Evolutionary conservation across 1,284 basidiomycete species (phyloP).

Genomic region (Wallemia ichthyophaga): DNA sequence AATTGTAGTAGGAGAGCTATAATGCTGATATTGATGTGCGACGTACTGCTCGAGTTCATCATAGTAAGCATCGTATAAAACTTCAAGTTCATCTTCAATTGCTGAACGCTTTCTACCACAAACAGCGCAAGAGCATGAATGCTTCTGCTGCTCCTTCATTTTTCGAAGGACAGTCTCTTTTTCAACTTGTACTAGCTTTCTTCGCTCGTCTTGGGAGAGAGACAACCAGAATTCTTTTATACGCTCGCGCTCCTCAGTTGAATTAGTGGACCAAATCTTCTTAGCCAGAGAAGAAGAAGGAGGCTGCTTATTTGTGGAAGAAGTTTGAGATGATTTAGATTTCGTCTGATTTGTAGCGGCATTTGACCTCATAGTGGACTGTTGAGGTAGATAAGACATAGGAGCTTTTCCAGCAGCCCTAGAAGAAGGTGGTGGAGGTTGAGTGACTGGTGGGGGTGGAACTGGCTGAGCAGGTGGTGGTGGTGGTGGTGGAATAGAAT

Average conservation of each 20-base stretch:
- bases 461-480: slow-evolving; percentile 18
- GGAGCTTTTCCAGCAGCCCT: slow-evolving; percentile 13
- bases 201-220: slow-evolving; percentile 57
- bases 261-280: slow-evolving; percentile 67
- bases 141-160: slow-evolving; percentile 98
- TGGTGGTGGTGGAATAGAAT: slow-evolving; percentile 6
- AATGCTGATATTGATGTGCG: slow-evolving; percentile 79
- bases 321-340: slow-evolving; percentile 1
- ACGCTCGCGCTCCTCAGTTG: slow-evolving; percentile 68
- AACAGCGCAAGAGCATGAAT: slow-evolving; percentile 79
- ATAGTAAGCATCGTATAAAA: slow-evolving; percentile 98
- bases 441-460: slow-evolving; percentile 9
- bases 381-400: slow-evolving; percentile 5
- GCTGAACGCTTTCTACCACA: slow-evolving; percentile 91
- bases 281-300: slow-evolving; percentile 18
- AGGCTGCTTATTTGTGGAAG: slow-evolving; percentile 8
- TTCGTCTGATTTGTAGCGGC: slow-evolving; percentile 2
- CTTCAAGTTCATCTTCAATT: slow-evolving; percentile 95
- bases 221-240: slow-evolving; percentile 95
- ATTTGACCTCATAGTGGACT: not conserved
- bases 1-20: slow-evolving; percentile 49
- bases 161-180: slow-evolving; percentile 86
- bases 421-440: slow-evolving; percentile 5
- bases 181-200: slow-evolving; percentile 75
- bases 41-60: slow-evolving; percentile 97